Base-by-base conservation (phyloP, 225 moss, liverwort and hornwort species). In the Pseudisothecium myosuroides region DNA sequence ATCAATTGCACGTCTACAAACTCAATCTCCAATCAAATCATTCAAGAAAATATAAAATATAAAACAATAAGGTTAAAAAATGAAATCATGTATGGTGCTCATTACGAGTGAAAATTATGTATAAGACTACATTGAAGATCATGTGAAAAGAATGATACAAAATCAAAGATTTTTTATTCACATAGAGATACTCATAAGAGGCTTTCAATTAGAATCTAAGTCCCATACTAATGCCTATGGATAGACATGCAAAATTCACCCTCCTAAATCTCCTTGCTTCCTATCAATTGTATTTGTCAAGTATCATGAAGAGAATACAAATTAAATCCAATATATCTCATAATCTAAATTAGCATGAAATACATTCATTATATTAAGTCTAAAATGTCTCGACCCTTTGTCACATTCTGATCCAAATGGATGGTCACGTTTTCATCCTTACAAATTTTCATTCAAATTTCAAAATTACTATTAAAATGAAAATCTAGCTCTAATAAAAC, bases 401-500 rank as follows among this genome's bases (percentile, higher is more conserved):
- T 12, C 12, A 32, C 2, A 1, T 34, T 50, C 2, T 76, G 32
- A 75, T 49, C 5, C 0, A 20, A 0, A 34, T 0, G 0, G 0
- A 76, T 52, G 9, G 1, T 52, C 34, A 21, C 0, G 0, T 75
- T 76, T 13, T 32, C 20, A 49, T 75, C 49, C 0, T 19, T 49
- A 49, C 8, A 50, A 50, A 21, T 7, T 50, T 45, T 50, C 50
- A 76, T 76, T 2, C 34, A 21, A 34, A 34, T 76, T 76, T 20
- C 0, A 5, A 1, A 21, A 34, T 2, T 34, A 21, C 5, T 21
- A 8, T 5, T 20, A 4, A 49, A 12, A 19, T 29, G 0, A 50
- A 32, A 20, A 49, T 50, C 7, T 0, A 74, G 0, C 7, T 47
- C 7, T 29, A 74, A 31, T 6, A 45, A 29, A 26, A 9, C 9